Evolutionary conservation across 192 early-diverging fungal species (phyloP), one percentile per base, ranked within the genome.

Genomic region (Martensiomyces pterosporus): DNA sequence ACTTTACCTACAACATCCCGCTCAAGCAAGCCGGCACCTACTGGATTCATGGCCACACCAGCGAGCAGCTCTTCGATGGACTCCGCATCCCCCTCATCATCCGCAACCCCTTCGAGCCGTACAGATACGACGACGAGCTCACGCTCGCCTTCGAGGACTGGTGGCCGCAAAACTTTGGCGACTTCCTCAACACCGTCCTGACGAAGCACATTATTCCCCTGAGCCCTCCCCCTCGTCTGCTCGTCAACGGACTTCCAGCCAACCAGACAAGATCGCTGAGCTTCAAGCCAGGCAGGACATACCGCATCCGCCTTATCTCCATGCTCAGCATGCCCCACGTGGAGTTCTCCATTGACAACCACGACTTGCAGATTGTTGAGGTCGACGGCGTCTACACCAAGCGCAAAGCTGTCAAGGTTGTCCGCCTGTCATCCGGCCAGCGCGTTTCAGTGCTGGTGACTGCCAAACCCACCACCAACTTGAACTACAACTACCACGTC

Each of bases 391-490:
- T 78, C 39, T 70, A 81, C 41, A 78, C 79, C 12, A 58, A 82
- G 43, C 81, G 79, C 18, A 77, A 56, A 27, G 62, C 64, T 8
- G 81, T 82, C 23, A 47, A 73, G 3, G 70, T 65, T 39, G 67
- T 88, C 43, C 53, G 76, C 23, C 39, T 90, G 13, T 77, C 80
- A 2, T 75, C 82, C 37, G 91, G 84, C 3, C 89, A 91, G 62
- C 83, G 91, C 34, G 72, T 81, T 48, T 85, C 89, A 16, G 85
- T 93, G 7, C 79, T 93, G 3, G 82, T 91, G 18, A 87, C 67
- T n/a, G 87, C 88, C 33, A 82, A 81, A 47, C 48, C 72, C 21
- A 66, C 62, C 26, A 56, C 66, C 9, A 25, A 42, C 24, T 36
- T 27, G 7, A 91, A 94, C 78, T 92, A 86, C 51, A 38, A 67